Base-by-base conservation (phyloP, 257 asterid species). In the Ehretia macrophylla region DNA sequence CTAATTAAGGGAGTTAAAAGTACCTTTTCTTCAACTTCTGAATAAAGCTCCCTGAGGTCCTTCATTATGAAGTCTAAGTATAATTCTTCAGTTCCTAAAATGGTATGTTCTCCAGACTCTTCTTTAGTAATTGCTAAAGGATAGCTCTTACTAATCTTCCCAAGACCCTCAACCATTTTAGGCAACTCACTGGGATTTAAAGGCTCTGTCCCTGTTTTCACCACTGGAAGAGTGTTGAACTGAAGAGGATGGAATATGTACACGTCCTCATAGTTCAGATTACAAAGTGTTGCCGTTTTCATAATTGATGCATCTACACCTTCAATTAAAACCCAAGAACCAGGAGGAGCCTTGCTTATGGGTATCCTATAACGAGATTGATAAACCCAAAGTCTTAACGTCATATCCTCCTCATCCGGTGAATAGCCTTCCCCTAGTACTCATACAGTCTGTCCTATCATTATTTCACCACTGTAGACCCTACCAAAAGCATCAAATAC, bases 21-120 rank as follows among this genome's bases (percentile, higher is more conserved):
- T 65, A 93, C 99, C 97, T 93, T 93, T 56, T 89, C 99, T 85
- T 93, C 99, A 62, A 93, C 99, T 77, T 93, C 99, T 11, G 97
- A 93, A 67, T 93, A 93, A 35, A 93, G 90, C 81, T 93, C 99
- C 75, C 99, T 85, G 50, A 93, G 95, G 72, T 93, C 99, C 80
- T 93, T 93, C 99, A 93, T 89, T 39, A 93, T 85, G 16, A 95
- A 93, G 72, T 93, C 99, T 72, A 93, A 75, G 74, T 93, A 93
- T 63, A 93, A 64, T 60, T 93, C 99, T 23, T 97, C 97, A 59
- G 99, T 93, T 21, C 97, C 97, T 64, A 93, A 78, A 72, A 93
- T 93, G 19, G 99, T 93, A 71, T 93, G 99, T 67, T 93, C 99
- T 12, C 99, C 99, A 0, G 97, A 93, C 71, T 89, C 99, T 75